A percentile compares a stretch with the other conserved stretches of the same genome.
Evolutionary conservation across 2,329 filamentous ascomycete species (phyloP).

Genomic region (Tolypocladium guangdongense): DNA sequence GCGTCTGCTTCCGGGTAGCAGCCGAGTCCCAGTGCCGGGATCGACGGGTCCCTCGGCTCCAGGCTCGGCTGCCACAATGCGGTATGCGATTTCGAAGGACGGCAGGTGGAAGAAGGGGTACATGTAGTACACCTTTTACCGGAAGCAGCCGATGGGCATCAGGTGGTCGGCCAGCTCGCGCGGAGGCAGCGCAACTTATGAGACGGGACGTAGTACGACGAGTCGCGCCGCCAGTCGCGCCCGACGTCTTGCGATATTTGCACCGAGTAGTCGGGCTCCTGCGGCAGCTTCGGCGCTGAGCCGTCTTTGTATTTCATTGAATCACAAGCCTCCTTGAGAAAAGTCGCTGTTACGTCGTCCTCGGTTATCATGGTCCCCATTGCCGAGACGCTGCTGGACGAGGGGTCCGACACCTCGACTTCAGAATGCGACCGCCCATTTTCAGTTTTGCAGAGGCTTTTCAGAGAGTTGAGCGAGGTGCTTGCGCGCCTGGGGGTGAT

Average conservation of each 20-base stretch:
- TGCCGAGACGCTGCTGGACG: constrained; percentile 17
- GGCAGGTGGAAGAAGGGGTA: constrained; percentile 32
- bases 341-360: constrained; percentile 22
- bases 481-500: too few species aligned
- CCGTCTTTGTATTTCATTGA: constrained; percentile 11
- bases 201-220: constrained; percentile 5
- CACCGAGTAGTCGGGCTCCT: neutral
- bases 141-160: constrained; percentile 26
- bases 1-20: constrained; percentile 13
- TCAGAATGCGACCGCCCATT: neutral
- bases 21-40: constrained; percentile 20
- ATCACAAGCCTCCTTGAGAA: constrained; percentile 25
- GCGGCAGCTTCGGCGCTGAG: neutral
- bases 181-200: constrained; percentile 25
- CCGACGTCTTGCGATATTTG: neutral
- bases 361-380: constrained; percentile 26
- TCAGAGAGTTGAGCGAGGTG: neutral
- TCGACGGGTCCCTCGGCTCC: neutral
- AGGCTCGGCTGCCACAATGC: constrained; percentile 22
- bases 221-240: constrained; percentile 3
- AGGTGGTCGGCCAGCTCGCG: constrained; percentile 29
- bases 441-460: neutral
- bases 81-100: constrained; percentile 28
- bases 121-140: constrained; percentile 26
- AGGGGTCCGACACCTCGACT: neutral